These are phyloP conservation scores for Dendrobium officinale DNA, from an alignment of 106 monocot genomes.

Conservation along the genomic window DNA sequence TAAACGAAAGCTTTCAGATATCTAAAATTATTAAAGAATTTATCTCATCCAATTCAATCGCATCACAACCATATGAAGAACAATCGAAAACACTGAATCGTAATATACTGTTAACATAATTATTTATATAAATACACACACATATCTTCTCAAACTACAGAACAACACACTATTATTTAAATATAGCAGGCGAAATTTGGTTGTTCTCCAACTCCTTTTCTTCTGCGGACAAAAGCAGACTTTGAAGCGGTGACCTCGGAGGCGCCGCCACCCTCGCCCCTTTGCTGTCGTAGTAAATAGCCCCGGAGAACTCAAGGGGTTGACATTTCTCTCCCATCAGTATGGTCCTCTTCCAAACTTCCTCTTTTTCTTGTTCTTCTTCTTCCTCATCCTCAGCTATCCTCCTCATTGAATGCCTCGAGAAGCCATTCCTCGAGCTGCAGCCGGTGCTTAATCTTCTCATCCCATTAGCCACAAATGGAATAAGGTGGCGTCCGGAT, in stretches of 20 bases:
- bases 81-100: too few species aligned
- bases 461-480: neutral
- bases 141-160: too few species aligned
- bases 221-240: neutral
- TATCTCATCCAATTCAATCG: too few species aligned
- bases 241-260: neutral
- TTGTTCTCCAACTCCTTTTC: neutral
- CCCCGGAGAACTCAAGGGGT: conserved; percentile 16
- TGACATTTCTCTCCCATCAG: conserved; percentile 20
- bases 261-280: neutral
- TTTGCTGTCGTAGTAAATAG: neutral
- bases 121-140: too few species aligned
- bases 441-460: neutral
- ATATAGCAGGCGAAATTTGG: too few species aligned
- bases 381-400: neutral
- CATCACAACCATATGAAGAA: too few species aligned
- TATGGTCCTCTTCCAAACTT: conserved; percentile 6
- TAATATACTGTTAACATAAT: too few species aligned
- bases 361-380: neutral
- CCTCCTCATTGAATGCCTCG: neutral
- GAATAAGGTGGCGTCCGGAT: neutral
- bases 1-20: too few species aligned
- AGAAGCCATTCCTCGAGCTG: neutral
- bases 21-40: too few species aligned
- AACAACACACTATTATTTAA: too few species aligned